Base-by-base conservation (phyloP, 2,329 filamentous ascomycete species). In the Drechslerella dactyloides region DNA sequence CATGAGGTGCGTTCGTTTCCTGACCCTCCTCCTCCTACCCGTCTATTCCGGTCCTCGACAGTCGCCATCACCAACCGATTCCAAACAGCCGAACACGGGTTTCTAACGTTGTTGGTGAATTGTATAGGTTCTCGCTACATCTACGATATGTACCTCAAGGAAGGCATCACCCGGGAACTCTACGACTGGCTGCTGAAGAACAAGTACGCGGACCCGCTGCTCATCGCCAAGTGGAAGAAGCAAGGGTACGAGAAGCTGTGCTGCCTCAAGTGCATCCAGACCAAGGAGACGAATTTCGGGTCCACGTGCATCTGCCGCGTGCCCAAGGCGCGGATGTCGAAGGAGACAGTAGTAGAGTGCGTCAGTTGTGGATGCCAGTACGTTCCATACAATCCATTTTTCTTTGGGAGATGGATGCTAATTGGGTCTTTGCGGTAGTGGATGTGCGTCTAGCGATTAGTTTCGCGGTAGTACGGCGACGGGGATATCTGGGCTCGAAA, bases 211-310 rank as follows among this genome's bases (percentile, higher is more conserved):
- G 94, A 99, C 81, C 87, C 90, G 51, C 94, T 93, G 83, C 82
- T 99, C 78, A 97, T 99, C 78, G 94, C 94, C 13, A 99, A 99
- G 82, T 99, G 94, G 94, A 99, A 99, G 86, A 99, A 99, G 83
- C 90, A 96, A 78, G 94, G 94, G 15, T 99, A 99, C 78, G 94
- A 99, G 81, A 97, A 97, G 90, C 82, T 99, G 48, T 99, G 94
- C 81, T 99, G 94, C 80, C 83, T 97, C 62, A 87, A 93, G 74
- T 99, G 94, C 80, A 93, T 99, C 64, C 94, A 99, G 81, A 97
- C 94, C n/a, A 97, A 97, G 81, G 94, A 99, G 83, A 99, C 94
- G 30, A 99, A 99, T 81, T 99, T 97, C 83, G 94, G 93, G 80
- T 90, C 91, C 74, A 99, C 93, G 0, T 99, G 94, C 79, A 94